These are phyloP conservation scores for Actinidia chinensis DNA, from an alignment of 179 eudicot genomes.

Conservation along the genomic window DNA sequence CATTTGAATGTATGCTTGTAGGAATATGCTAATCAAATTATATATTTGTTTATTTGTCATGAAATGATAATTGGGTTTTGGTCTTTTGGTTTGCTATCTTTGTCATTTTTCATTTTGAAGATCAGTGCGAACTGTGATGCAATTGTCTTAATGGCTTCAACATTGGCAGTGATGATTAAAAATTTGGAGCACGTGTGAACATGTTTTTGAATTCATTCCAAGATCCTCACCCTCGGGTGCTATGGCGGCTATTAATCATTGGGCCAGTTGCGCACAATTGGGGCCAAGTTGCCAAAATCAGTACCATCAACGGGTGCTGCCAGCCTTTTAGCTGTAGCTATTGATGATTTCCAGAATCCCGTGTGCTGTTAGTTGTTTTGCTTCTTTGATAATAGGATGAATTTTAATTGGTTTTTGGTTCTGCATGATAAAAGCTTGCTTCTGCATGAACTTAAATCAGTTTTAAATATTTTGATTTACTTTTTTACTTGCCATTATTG, in stretches of 20 bases:
- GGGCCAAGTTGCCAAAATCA: conserved; percentile 91
- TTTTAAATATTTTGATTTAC: neutral
- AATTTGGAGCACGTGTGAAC: conserved; percentile 81
- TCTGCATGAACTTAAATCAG: neutral
- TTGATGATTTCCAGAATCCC: conserved; percentile 92
- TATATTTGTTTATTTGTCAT: neutral
- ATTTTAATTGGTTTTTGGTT: neutral
- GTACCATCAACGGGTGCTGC: conserved; percentile 75
- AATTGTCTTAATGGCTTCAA: neutral
- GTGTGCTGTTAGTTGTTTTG: conserved; percentile 63
- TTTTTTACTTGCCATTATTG: neutral
- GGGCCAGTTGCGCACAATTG: conserved; percentile 89
- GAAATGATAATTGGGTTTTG: neutral
- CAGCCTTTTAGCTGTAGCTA: conserved; percentile 82
- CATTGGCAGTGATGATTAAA: conserved; percentile 75
- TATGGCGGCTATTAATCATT: conserved; percentile 96
- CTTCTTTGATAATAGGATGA: neutral
- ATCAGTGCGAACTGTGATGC: too few species aligned
- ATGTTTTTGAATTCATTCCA: conserved; percentile 87
- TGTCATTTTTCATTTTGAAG: neutral
- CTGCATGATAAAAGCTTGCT: neutral
- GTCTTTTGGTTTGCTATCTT: neutral
- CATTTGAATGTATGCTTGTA: neutral
- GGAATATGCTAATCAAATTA: neutral
- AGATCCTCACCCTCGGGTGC: conserved; percentile 92